Evolutionary conservation across 2,329 filamentous ascomycete genomes (phyloP).

Genomic region (Colletotrichum limetticola): DNA sequence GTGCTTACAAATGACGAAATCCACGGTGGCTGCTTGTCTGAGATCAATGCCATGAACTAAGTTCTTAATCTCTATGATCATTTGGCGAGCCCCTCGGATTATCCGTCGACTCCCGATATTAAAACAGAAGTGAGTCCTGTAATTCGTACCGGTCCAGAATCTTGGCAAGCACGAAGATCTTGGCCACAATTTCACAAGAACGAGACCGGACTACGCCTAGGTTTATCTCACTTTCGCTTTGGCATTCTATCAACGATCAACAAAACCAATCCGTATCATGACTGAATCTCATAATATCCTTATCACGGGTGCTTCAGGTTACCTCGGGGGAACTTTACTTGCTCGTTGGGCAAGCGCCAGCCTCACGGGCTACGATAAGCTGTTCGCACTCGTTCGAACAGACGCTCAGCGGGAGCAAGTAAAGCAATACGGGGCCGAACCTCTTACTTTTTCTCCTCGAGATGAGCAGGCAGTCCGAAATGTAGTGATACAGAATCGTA

Average conservation of each 20-base stretch:
- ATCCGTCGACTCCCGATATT: not conserved
- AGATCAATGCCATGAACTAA: not conserved
- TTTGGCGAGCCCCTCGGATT: not conserved
- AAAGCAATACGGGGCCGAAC: conserved; percentile 53
- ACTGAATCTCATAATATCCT: conserved; percentile 48
- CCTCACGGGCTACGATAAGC: conserved; percentile 53
- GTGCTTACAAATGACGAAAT: not conserved
- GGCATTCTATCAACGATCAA: too few relatives aligned
- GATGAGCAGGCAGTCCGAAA: conserved; percentile 48
- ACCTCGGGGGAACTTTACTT: conserved; percentile 62
- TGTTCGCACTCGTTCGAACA: conserved; percentile 60
- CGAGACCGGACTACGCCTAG: too few relatives aligned
- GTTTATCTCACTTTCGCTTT: too few relatives aligned
- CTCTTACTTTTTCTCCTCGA: conserved; percentile 51
- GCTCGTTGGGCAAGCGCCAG: conserved; percentile 41
- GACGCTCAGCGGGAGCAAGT: conserved; percentile 56
- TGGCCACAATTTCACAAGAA: too few relatives aligned
- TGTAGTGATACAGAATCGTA: conserved; percentile 52
- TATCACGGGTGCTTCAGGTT: conserved; percentile 63
- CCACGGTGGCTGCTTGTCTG: not conserved
- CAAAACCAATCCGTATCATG: not conserved
- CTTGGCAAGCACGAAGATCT: not conserved
- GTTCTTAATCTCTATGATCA: not conserved
- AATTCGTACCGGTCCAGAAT: not conserved
- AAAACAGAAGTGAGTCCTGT: not conserved